phyloP scores from a whole-genome alignment of 208 protist species.

The Trypanosoma lewisi region DNA sequence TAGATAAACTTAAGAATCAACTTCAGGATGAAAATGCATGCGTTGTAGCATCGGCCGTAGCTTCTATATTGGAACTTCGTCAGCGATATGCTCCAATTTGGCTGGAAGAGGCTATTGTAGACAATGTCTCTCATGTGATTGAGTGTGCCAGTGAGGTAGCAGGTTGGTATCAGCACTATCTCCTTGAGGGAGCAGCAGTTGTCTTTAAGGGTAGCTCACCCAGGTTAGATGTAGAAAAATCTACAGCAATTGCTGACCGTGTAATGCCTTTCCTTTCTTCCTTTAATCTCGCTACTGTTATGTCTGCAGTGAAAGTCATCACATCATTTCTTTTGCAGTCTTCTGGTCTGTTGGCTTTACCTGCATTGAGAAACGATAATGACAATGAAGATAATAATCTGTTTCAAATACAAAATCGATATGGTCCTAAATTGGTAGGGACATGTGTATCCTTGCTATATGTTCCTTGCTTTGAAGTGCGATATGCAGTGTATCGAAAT shows the following conservation, averaged over 20 bases:
- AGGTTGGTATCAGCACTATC: constrained; percentile 97
- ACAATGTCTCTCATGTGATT: constrained; percentile 87
- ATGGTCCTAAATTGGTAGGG: constrained; percentile 84
- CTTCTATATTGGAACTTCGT: constrained; percentile 80
- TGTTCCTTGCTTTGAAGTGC: constrained; percentile 92
- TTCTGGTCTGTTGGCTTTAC: constrained; percentile 14
- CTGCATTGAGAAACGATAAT: neutral
- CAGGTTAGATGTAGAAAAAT: neutral
- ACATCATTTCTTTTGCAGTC: constrained; percentile 53
- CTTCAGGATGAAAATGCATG: constrained; percentile 96
- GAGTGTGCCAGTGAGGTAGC: constrained; percentile 90
- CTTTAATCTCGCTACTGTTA: constrained; percentile 95
- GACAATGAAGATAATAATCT: neutral
- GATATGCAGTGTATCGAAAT: constrained; percentile 98
- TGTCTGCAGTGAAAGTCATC: constrained; percentile 92
- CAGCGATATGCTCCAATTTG: constrained; percentile 32
- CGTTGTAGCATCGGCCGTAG: constrained; percentile 96
- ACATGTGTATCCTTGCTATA: constrained; percentile 71
- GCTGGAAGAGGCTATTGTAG: constrained; percentile 38
- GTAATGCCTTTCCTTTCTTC: constrained; percentile 94
- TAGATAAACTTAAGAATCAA: constrained; percentile 88
- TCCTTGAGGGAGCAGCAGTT: constrained; percentile 93
- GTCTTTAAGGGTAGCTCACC: constrained; percentile 7
- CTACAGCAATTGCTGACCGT: constrained; percentile 27
- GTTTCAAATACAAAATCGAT: constrained; percentile 36